These are phyloP conservation scores for Lactuca saligna DNA, from an alignment of 129 eudicot species.

Conservation along the genomic window DNA sequence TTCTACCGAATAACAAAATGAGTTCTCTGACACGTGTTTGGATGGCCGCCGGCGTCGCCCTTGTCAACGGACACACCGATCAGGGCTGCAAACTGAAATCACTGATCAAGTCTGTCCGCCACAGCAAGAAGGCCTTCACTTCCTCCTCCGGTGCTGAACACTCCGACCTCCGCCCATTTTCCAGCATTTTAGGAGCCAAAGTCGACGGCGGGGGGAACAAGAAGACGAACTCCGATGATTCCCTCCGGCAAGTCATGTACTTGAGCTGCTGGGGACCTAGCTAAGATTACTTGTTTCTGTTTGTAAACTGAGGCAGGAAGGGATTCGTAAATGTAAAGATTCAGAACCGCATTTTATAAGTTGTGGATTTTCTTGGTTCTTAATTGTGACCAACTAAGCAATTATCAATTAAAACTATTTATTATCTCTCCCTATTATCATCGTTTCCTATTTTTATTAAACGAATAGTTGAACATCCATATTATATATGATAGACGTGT, in stretches of 20 bases:
- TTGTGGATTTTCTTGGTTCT: background rate
- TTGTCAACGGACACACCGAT: conserved; percentile 45
- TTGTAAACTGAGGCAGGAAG: background rate
- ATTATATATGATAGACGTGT: too few relatives aligned
- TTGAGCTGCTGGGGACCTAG: conserved; percentile 36
- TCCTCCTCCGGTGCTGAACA: conserved; percentile 15
- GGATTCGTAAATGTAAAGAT: background rate
- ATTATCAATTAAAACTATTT: background rate
- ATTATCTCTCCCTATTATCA: too few relatives aligned
- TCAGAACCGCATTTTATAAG: background rate
- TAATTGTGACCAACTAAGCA: background rate
- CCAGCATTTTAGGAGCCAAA: background rate
- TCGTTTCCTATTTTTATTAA: too few relatives aligned
- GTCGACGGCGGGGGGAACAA: background rate
- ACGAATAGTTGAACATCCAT: too few relatives aligned
- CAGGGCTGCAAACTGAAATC: conserved; percentile 41
- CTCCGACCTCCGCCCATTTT: conserved; percentile 28
- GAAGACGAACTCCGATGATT: conserved; percentile 8
- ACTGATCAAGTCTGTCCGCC: conserved; percentile 34
- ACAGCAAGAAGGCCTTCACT: conserved; percentile 32
- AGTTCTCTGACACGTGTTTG: conserved; percentile 42
- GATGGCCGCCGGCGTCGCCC: conserved; percentile 45
- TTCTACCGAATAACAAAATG: conserved; percentile 24
- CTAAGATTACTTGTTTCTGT: background rate
- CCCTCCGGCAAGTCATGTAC: conserved; percentile 36